A percentile compares a stretch with the other conserved stretches of the same genome.
Evolutionary conservation across 75 land plant genomes (phyloP).

Genomic region (Pseudotsuga menziesii): DNA sequence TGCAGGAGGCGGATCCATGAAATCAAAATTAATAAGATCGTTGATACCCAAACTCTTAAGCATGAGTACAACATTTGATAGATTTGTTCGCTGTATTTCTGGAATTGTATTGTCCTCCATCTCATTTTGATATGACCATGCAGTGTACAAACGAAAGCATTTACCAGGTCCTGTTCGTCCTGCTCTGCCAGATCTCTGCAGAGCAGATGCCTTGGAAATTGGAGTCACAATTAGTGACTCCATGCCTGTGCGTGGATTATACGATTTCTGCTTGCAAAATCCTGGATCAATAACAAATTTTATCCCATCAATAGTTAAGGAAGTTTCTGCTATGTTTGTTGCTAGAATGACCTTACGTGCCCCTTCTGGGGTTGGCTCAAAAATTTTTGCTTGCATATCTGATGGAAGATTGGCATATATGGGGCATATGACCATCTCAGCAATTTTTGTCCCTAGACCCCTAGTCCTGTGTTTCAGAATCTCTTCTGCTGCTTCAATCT

Average conservation of each 20-base stretch:
- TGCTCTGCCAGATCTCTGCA: slow-evolving; percentile 92
- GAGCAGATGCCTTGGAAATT: slow-evolving; percentile 89
- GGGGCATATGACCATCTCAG: slow-evolving; percentile 92
- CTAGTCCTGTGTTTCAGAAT: slow-evolving; percentile 77
- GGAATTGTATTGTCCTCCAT: slow-evolving; percentile 91
- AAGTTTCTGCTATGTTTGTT: slow-evolving; percentile 97
- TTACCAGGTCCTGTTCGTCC: slow-evolving; percentile 98
- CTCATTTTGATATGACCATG: slow-evolving; percentile 70
- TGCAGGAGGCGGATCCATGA: slow-evolving; percentile 95
- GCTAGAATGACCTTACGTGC: slow-evolving; percentile 95
- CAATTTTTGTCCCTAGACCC: slow-evolving; percentile 81
- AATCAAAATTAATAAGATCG: slow-evolving; percentile 88
- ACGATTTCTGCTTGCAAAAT: slow-evolving; percentile 86
- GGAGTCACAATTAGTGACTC: slow-evolving; percentile 84
- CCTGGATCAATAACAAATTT: slow-evolving; percentile 98
- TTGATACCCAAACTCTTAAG: slow-evolving; percentile 92
- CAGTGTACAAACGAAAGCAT: slow-evolving; percentile 87
- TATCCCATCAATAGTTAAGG: slow-evolving; percentile 95
- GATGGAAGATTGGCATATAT: slow-evolving; percentile 98
- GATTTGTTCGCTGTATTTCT: slow-evolving; percentile 93
- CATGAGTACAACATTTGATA: slow-evolving; percentile 87
- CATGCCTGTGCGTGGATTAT: slow-evolving; percentile 97
- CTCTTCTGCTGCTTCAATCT: slow-evolving; percentile 93
- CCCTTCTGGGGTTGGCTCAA: slow-evolving; percentile 97
- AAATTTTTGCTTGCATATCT: slow-evolving; percentile 91